Conservation (phyloP, 805 yeast genomes). For the Ogataea paraovalis region DNA sequence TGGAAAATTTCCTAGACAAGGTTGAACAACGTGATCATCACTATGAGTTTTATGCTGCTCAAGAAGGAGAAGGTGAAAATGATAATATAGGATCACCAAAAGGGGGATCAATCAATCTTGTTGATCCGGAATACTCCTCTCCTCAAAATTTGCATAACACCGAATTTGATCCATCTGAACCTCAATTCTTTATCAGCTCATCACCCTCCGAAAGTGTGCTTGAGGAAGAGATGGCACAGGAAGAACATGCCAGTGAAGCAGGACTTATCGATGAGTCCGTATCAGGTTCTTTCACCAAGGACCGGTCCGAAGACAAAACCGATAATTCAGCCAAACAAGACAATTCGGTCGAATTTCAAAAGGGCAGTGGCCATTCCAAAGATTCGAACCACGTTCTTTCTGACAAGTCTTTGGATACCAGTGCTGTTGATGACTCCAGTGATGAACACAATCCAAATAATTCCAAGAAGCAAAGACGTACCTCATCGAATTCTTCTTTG, state of each 20-base stretch:
- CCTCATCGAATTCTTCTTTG: conserved; percentile 11
- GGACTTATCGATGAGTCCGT: not conserved
- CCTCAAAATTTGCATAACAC: conserved; percentile 36
- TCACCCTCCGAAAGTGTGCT: conserved; percentile 31
- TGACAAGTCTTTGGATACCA: not conserved
- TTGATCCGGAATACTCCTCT: conserved; percentile 24
- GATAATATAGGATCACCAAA: conserved; percentile 15
- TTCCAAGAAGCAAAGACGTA: conserved; percentile 4
- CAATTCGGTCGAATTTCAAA: no score
- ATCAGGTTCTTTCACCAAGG: not conserved
- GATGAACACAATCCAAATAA: not conserved
- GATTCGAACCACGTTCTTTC: not conserved
- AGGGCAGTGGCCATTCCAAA: not conserved
- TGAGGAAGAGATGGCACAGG: conserved; percentile 18
- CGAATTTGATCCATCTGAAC: conserved; percentile 89
- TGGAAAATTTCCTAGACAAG: conserved; percentile 75
- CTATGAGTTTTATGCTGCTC: conserved; percentile 84
- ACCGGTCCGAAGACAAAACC: not conserved
- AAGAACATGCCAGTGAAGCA: conserved; percentile 1
- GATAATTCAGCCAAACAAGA: no score
- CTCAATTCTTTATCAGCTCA: conserved; percentile 71
- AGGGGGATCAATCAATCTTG: conserved; percentile 17
- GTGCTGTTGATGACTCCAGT: not conserved
- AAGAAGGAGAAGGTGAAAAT: conserved; percentile 40
- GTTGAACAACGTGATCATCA: conserved; percentile 89